Conservation (phyloP, 768 basidiomycete genomes). For the Hemileccinum impolitum region DNA sequence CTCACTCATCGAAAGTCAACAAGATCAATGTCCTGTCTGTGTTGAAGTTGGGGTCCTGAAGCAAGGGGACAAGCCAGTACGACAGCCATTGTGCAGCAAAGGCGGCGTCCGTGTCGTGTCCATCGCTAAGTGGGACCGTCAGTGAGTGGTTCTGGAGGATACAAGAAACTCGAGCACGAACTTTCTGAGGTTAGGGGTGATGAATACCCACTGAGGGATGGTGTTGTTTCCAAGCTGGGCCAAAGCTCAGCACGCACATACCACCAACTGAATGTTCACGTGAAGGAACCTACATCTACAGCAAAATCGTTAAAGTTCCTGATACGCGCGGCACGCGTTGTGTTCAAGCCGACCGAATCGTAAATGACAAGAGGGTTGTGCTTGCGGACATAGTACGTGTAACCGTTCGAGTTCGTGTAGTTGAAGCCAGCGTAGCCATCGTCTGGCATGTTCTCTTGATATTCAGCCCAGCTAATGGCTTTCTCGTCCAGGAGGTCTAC, state of each 20-base stretch:
- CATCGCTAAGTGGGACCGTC: slow-evolving; percentile 40
- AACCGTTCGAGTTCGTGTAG: slow-evolving; percentile 28
- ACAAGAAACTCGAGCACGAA: slow-evolving; percentile 3
- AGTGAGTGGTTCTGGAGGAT: neutral
- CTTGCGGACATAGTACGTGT: slow-evolving; percentile 52
- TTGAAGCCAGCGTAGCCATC: slow-evolving; percentile 45
- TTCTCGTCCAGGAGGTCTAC: slow-evolving; percentile 58
- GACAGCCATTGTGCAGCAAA: slow-evolving; percentile 45
- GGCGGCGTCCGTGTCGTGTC: slow-evolving; percentile 53
- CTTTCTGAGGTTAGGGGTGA: slow-evolving; percentile 53
- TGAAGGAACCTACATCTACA: slow-evolving; percentile 37
- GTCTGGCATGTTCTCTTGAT: slow-evolving; percentile 54
- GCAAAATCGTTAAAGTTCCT: slow-evolving; percentile 63
- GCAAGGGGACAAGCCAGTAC: slow-evolving; percentile 49
- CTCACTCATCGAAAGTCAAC: slow-evolving; percentile 60
- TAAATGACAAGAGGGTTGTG: slow-evolving; percentile 51
- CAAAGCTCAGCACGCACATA: neutral
- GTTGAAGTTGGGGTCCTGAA: slow-evolving; percentile 52
- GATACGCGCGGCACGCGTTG: slow-evolving; percentile 39
- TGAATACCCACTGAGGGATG: slow-evolving; percentile 56
- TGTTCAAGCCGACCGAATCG: slow-evolving; percentile 44
- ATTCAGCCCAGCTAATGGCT: slow-evolving; percentile 56
- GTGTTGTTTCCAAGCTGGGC: slow-evolving; percentile 34
- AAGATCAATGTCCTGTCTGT: slow-evolving; percentile 51
- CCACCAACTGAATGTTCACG: no score